phyloP scores from a whole-genome alignment of 2,329 filamentous ascomycete species.

The Fusarium foetens region DNA sequence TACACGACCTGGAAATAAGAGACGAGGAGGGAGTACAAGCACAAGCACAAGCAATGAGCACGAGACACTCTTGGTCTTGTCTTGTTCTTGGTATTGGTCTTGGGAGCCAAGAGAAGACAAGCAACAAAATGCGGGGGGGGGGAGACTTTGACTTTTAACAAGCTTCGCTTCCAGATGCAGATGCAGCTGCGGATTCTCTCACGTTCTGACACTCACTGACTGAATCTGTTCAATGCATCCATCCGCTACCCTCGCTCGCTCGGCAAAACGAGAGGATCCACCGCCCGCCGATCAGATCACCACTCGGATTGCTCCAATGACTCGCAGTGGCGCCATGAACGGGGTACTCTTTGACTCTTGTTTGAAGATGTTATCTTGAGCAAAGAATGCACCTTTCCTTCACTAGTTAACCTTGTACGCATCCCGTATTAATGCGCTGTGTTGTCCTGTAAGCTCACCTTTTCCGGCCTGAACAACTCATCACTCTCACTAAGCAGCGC shows the following conservation, averaged over 20 bases:
- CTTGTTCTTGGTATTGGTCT: constrained; percentile 2
- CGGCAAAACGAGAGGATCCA: constrained; percentile 34
- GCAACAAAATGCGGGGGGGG: constrained; percentile 36
- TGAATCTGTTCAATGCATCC: not conserved
- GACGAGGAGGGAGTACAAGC: constrained; percentile 2
- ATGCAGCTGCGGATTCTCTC: not conserved
- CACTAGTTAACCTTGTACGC: not conserved
- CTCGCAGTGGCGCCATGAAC: constrained; percentile 40
- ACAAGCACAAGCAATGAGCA: not conserved
- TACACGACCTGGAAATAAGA: constrained; percentile 11
- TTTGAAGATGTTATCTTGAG: not conserved
- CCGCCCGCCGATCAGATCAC: constrained; percentile 45
- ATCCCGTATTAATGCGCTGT: not conserved
- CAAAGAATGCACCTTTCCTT: not conserved
- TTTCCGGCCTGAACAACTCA: constrained; percentile 25
- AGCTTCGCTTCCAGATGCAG: not conserved
- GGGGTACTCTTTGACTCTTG: constrained; percentile 10
- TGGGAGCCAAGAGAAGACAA: constrained; percentile 4
- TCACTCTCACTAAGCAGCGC: constrained; percentile 7
- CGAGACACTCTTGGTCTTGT: not conserved
- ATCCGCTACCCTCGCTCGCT: not conserved
- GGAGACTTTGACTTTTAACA: constrained; percentile 36
- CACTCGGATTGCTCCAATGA: constrained; percentile 34
- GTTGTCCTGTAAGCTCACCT: constrained; percentile 8
- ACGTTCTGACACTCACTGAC: not conserved